phyloP scores from a whole-genome alignment of 1,284 basidiomycete species.

The Melampsora occidentalis region DNA sequence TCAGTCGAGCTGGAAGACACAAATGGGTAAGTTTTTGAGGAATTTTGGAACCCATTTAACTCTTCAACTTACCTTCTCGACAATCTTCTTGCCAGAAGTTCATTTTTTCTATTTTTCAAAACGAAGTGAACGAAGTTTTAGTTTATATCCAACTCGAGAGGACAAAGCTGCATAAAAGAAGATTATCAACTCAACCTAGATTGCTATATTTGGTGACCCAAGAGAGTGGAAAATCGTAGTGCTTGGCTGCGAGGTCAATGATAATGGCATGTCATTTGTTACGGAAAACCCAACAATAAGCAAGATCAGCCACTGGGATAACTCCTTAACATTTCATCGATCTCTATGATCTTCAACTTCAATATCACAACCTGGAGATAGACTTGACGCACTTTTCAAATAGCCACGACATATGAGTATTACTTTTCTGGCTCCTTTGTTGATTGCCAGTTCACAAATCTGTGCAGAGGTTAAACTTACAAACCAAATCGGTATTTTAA shows the following conservation, averaged over 20 bases:
- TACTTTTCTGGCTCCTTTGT: slow-evolving; percentile 32
- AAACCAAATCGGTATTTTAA: not conserved
- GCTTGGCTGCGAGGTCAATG: slow-evolving; percentile 5
- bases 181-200: not conserved
- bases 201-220: slow-evolving; percentile 43
- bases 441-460: slow-evolving; percentile 40
- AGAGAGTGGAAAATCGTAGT: slow-evolving; percentile 42
- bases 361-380: no score
- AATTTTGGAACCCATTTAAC: not conserved
- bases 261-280: not conserved
- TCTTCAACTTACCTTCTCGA: slow-evolving; percentile 22
- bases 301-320: no score
- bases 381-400: slow-evolving; percentile 26
- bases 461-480: slow-evolving; percentile 35
- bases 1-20: slow-evolving; percentile 20
- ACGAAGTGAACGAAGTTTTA: not conserved
- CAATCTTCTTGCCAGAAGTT: slow-evolving; percentile 44
- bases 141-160: no score
- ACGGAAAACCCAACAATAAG: not conserved
- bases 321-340: no score
- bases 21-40: not conserved
- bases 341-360: no score
- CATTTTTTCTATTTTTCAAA: slow-evolving; percentile 26
- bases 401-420: slow-evolving; percentile 41
- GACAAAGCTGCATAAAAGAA: no score